These are phyloP conservation scores for Taiwanofungus camphoratus DNA, from an alignment of 1,284 basidiomycete species.

Conservation along the genomic window DNA sequence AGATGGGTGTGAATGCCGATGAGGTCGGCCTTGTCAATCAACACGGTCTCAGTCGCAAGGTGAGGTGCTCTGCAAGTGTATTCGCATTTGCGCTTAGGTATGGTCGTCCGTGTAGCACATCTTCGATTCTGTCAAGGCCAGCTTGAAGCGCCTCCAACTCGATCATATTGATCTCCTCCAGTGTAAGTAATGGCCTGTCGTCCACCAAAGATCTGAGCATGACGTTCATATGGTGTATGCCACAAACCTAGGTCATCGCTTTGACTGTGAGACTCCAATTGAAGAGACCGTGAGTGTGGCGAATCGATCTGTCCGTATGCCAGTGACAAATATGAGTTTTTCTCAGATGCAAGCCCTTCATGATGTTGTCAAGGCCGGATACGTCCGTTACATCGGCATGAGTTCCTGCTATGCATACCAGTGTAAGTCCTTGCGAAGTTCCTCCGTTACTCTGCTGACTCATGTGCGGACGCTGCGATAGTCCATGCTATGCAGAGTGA, in stretches of 20 bases:
- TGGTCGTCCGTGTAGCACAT: slow-evolving; percentile 40
- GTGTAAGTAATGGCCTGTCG: slow-evolving; percentile 20
- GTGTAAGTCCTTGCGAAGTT: neutral
- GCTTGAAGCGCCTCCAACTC: slow-evolving; percentile 34
- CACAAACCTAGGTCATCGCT: slow-evolving; percentile 26
- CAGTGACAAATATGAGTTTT: too few relatives aligned
- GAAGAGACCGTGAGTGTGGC: slow-evolving; percentile 23
- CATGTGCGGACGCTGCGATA: slow-evolving; percentile 7
- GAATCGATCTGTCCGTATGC: too few relatives aligned
- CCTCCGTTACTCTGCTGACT: neutral
- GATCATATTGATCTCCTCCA: slow-evolving; percentile 42
- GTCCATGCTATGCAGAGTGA: slow-evolving; percentile 34
- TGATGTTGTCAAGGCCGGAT: slow-evolving; percentile 60
- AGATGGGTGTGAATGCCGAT: slow-evolving; percentile 15
- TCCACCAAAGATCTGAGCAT: too few relatives aligned
- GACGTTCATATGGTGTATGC: too few relatives aligned
- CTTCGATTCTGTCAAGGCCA: slow-evolving; percentile 38
- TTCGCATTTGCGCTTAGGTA: too few relatives aligned
- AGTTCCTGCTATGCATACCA: slow-evolving; percentile 19
- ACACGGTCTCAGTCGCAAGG: slow-evolving; percentile 36
- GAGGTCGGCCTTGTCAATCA: slow-evolving; percentile 33
- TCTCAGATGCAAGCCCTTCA: slow-evolving; percentile 55
- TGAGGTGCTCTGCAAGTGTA: slow-evolving; percentile 9
- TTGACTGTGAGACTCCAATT: slow-evolving; percentile 26
- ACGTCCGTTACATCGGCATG: slow-evolving; percentile 67